Conservation (phyloP, 257 asterid species). For the Solanum piurae region DNA sequence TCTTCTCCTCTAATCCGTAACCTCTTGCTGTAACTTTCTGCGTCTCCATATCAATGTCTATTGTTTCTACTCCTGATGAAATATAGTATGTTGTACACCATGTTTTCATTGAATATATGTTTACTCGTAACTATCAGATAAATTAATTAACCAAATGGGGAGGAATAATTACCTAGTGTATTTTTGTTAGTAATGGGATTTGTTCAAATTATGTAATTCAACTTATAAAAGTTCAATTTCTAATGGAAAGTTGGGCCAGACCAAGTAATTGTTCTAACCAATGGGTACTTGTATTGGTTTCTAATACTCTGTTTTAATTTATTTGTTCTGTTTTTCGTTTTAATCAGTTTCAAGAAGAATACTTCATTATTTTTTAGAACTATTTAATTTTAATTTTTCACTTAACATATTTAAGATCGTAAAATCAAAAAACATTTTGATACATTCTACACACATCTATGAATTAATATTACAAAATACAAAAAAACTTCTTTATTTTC, state of each 20-base stretch:
- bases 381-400: too few species aligned
- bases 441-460: too few species aligned
- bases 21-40: slow-evolving; percentile 80
- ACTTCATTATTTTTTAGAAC: too few species aligned
- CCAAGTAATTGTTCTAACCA: background rate
- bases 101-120: background rate
- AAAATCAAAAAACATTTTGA: too few species aligned
- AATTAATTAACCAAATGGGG: too few species aligned
- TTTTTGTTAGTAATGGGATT: background rate
- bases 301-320: background rate
- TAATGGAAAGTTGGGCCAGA: background rate
- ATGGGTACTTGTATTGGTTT: background rate
- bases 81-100: background rate
- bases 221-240: background rate
- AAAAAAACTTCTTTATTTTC: too few species aligned
- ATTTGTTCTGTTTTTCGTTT: too few species aligned
- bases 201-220: background rate
- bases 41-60: slow-evolving; percentile 78
- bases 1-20: slow-evolving; percentile 54
- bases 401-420: too few species aligned
- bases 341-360: too few species aligned
- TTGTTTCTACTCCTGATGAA: slow-evolving; percentile 64
- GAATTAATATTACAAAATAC: too few species aligned
- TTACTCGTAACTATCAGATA: background rate
- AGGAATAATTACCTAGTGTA: background rate